These are phyloP conservation scores for Penicillium sp. DNA, from an alignment of 2,329 filamentous ascomycete species.

Conservation along the genomic window DNA sequence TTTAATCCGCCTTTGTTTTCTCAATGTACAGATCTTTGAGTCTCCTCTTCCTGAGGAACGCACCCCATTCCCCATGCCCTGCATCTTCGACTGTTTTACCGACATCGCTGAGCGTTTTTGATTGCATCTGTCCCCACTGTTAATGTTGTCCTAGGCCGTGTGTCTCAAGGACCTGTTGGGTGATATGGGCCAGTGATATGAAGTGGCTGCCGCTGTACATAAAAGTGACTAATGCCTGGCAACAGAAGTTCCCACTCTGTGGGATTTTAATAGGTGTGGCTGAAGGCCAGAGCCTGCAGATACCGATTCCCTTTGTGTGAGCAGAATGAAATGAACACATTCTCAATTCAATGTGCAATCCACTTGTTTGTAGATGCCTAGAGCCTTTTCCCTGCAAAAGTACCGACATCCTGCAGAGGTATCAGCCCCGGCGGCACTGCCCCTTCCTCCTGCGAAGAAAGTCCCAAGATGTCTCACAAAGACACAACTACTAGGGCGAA, in stretches of 20 bases:
- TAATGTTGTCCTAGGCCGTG: not conserved
- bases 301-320: slow-evolving; percentile 32
- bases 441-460: too few relatives aligned
- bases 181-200: slow-evolving; percentile 9
- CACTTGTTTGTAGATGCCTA: not conserved
- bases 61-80: slow-evolving; percentile 23
- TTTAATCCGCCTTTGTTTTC: slow-evolving; percentile 32
- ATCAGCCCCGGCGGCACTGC: too few relatives aligned
- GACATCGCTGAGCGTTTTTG: slow-evolving; percentile 17
- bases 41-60: slow-evolving; percentile 14
- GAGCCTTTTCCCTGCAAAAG: too few relatives aligned
- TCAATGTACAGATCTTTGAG: slow-evolving; percentile 27
- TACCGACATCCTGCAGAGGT: too few relatives aligned
- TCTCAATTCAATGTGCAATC: slow-evolving; percentile 1
- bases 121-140: slow-evolving; percentile 6
- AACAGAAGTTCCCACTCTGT: slow-evolving; percentile 16
- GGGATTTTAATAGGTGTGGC: slow-evolving; percentile 26
- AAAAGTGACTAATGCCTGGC: slow-evolving; percentile 19
- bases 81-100: not conserved
- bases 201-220: slow-evolving; percentile 35
- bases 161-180: not conserved
- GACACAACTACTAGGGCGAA: too few relatives aligned
- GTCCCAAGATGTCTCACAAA: too few relatives aligned
- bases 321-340: slow-evolving; percentile 19
- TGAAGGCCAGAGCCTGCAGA: slow-evolving; percentile 28